Base-by-base conservation (phyloP, 1,284 basidiomycete genomes). In the Rhodotorula sp. region DNA sequence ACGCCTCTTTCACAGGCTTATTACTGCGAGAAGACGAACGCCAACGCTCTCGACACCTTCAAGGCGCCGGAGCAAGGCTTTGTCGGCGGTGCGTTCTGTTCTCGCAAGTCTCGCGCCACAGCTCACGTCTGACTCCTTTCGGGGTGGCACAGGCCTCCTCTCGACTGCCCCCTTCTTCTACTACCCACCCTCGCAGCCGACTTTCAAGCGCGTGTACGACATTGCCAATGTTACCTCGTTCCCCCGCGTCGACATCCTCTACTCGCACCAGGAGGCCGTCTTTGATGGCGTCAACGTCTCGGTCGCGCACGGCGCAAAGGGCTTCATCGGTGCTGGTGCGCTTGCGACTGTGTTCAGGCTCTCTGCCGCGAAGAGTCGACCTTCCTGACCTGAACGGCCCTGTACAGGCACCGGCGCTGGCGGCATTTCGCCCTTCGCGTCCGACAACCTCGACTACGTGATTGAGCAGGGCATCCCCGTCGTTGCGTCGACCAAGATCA, bases 1-100 rank as follows among this genome's bases (percentile, higher is more conserved):
- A 52, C 23, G 34, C 34, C 34, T 34, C 34, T 34, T 34, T 34
- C 34, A 34, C 25, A 41, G n/a, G 55, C 66, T 41, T 7, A 25
- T 41, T 48, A 49, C 63, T 46, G 50, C 27, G 50, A 52, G 4
- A 64, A 45, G 46, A 50, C 49, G 17, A 61, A 67, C 56, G 68
- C 67, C 8, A 79, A 80, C 61, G 66, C 70, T 7, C 67, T 80
- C n/a, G 79, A 81, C 67, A 81, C 80, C 0, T 81, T 81, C 74
- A 74, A 77, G 42, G 78, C 80, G 0, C 66, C 68, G 16, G 79
- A 81, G 63, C 77, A 77, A 41, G 80, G 80, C 34, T 80, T 75
- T 59, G 48, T 74, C 58, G 77, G 72, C 10, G 73, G 34, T 34
- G 34, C 34, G 34, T 34, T 34, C 34, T 34, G 34, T 34, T 34